Evolutionary conservation across 164 flowering plant species (phyloP).

Genomic region (Berberis vulgaris): DNA sequence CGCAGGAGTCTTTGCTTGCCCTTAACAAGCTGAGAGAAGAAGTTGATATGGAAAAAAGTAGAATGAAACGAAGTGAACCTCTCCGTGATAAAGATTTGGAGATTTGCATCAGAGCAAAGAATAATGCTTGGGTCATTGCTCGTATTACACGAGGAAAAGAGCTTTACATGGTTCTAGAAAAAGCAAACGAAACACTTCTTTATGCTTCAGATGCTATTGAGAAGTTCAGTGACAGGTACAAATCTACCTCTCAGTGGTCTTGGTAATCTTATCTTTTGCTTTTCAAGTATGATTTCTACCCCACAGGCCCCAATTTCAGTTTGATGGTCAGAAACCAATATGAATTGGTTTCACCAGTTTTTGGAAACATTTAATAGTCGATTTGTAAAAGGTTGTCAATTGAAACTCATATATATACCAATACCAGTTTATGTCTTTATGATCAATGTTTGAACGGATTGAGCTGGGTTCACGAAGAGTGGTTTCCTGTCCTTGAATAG

Average conservation of each 20-base stretch:
- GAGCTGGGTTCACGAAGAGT: too few relatives aligned
- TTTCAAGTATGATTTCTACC: neutral
- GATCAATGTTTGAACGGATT: too few relatives aligned
- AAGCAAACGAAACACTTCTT: slow-evolving; percentile 85
- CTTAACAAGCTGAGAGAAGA: slow-evolving; percentile 73
- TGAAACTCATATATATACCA: too few relatives aligned
- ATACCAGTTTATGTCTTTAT: too few relatives aligned
- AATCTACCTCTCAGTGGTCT: neutral
- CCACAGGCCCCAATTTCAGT: neutral
- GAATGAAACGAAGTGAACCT: slow-evolving; percentile 42
- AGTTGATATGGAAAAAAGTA: slow-evolving; percentile 70
- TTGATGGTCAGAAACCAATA: neutral
- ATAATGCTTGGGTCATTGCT: slow-evolving; percentile 90
- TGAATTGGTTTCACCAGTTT: too few relatives aligned
- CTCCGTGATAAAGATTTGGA: slow-evolving; percentile 68
- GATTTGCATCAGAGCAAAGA: slow-evolving; percentile 76
- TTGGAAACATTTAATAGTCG: too few relatives aligned
- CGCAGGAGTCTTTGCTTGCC: slow-evolving; percentile 80
- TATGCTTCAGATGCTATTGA: slow-evolving; percentile 88
- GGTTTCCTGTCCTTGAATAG: too few relatives aligned
- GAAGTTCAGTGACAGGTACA: slow-evolving; percentile 83
- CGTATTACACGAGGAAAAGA: slow-evolving; percentile 73
- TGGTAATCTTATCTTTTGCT: neutral
- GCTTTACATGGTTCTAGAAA: slow-evolving; percentile 90
- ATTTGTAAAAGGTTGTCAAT: too few relatives aligned